Conservation (phyloP, 139 green algal genomes). For the Gonium pectorale region DNA sequence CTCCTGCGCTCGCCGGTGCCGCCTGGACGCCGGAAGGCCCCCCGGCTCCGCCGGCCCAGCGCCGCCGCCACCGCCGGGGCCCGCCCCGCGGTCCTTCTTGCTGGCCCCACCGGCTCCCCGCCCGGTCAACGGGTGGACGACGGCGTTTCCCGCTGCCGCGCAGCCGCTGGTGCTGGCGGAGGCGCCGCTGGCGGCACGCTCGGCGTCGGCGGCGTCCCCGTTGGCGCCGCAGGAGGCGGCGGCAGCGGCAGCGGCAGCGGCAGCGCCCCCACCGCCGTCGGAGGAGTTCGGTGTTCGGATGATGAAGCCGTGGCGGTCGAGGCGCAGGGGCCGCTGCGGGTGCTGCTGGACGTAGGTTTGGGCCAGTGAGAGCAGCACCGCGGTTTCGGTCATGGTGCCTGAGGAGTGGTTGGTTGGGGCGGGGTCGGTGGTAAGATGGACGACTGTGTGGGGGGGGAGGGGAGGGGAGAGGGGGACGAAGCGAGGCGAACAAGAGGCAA, state of each 20-base stretch:
- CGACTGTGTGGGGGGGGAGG: background rate
- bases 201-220: background rate
- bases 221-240: background rate
- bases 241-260: no score
- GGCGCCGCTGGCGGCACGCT: background rate
- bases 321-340: background rate
- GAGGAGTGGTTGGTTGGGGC: background rate
- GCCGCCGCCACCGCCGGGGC: background rate
- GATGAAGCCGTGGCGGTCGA: constrained; percentile 58
- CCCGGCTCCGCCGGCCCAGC: background rate
- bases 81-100: background rate
- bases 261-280: no score
- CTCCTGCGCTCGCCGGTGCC: no score
- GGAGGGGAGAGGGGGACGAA: no score
- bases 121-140: no score
- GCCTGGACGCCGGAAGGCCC: no score
- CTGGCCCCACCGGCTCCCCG: background rate
- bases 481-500: no score
- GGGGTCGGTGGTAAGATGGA: background rate
- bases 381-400: constrained; percentile 58
- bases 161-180: constrained; percentile 3
- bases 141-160: no score
- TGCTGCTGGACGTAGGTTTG: background rate
- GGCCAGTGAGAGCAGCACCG: constrained; percentile 29
- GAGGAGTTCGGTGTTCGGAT: no score